Conservation (phyloP, 2,329 filamentous ascomycete species). For the Aspergillus sp. region DNA sequence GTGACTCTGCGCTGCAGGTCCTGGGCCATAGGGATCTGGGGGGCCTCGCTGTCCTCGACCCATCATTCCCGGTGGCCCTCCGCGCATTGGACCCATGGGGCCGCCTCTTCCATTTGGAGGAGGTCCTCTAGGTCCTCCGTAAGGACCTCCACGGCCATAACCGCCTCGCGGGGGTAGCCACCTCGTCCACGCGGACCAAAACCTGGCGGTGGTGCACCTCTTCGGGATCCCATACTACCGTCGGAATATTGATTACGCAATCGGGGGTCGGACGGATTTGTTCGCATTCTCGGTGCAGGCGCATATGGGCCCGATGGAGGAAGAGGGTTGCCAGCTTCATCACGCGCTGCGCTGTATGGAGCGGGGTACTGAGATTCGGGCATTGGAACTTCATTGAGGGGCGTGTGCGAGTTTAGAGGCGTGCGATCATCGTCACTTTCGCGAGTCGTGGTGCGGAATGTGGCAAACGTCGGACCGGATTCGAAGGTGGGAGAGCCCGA, state of each 20-base stretch:
- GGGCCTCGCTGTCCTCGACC: constrained; percentile 39
- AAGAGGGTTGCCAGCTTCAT: constrained; percentile 38
- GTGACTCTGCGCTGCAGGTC: constrained; percentile 30
- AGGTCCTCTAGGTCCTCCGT: constrained; percentile 26
- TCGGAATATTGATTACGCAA: constrained; percentile 45
- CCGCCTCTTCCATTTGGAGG: constrained; percentile 41
- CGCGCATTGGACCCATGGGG: constrained; percentile 30
- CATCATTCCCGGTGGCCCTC: constrained; percentile 37
- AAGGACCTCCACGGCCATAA: constrained; percentile 38
- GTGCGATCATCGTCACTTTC: constrained; percentile 38
- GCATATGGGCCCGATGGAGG: constrained; percentile 28
- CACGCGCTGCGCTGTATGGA: constrained; percentile 27
- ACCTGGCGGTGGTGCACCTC: constrained; percentile 34
- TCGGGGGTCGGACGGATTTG: constrained; percentile 37
- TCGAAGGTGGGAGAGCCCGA: constrained; percentile 52
- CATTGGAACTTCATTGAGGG: constrained; percentile 22
- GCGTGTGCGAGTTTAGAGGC: constrained; percentile 31
- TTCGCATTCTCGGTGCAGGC: constrained; percentile 29
- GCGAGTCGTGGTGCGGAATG: constrained; percentile 30
- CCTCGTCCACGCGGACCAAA: constrained; percentile 55
- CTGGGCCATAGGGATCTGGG: constrained; percentile 49
- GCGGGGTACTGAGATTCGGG: constrained; percentile 24
- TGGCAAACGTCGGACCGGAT: constrained; percentile 45
- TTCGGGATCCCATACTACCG: constrained; percentile 39
- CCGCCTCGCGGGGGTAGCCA: constrained; percentile 45